Percentiles rank a stretch among this genome's conserved stretches.
Conservation (phyloP, 805 yeast genomes). For the Tetrapisispora nanseiensis region DNA sequence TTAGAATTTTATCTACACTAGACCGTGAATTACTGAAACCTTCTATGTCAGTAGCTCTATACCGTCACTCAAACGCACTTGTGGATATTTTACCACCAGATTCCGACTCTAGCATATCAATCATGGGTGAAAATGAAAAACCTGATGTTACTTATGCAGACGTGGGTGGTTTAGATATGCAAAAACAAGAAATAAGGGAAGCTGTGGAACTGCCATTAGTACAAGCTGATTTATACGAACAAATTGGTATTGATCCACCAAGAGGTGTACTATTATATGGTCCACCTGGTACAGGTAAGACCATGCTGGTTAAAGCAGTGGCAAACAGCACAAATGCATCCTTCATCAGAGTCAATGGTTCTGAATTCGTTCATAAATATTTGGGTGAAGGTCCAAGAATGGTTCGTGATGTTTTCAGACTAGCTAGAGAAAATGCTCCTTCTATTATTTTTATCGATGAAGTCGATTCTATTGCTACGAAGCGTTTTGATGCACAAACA, state of each 20-base stretch:
- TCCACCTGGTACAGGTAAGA: conserved; percentile 99
- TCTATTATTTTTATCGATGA: conserved; percentile 96
- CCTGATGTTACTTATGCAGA: conserved; percentile 92
- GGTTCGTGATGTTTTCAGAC: conserved; percentile 96
- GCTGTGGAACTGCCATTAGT: conserved; percentile 96
- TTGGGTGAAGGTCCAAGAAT: conserved; percentile 99
- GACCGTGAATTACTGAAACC: conserved; percentile 93
- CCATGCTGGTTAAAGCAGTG: conserved; percentile 97
- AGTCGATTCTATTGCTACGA: conserved; percentile 97
- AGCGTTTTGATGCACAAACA: conserved; percentile 98
- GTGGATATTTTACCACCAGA: conserved; percentile 98
- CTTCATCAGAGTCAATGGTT: conserved; percentile 93
- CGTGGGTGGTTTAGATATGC: conserved; percentile 98
- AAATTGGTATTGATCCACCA: conserved; percentile 98
- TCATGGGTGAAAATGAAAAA: conserved; percentile 87
- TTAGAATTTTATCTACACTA: conserved; percentile 84
- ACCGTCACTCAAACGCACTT: conserved; percentile 95
- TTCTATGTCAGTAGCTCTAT: conserved; percentile 91
- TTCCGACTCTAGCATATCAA: conserved; percentile 93
- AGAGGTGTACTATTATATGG: conserved; percentile 95
- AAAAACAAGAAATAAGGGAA: conserved; percentile 96
- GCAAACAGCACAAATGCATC: conserved; percentile 95
- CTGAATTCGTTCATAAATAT: conserved; percentile 96
- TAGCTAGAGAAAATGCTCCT: conserved; percentile 96
- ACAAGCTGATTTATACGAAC: conserved; percentile 91